A percentile compares a stretch with the other conserved stretches of the same genome.
Conservation (phyloP, 2,329 filamentous ascomycete genomes). For the Phaeoacremonium minimum region DNA sequence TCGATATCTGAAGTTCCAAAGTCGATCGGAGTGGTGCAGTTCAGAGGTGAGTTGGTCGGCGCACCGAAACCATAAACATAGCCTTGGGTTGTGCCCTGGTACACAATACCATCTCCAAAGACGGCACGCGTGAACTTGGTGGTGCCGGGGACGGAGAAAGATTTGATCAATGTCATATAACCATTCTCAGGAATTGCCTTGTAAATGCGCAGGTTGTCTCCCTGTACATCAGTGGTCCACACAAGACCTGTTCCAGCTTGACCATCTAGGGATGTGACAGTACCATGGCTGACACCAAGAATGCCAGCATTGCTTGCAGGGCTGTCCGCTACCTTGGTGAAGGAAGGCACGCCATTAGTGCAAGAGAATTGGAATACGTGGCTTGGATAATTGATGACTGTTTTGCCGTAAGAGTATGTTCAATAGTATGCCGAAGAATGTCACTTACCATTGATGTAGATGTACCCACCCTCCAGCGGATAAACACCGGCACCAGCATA, state of each 20-base stretch:
- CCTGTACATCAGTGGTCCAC: conserved; percentile 53
- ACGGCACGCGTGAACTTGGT: conserved; percentile 55
- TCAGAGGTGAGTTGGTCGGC: conserved; percentile 47
- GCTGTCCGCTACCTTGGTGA: conserved; percentile 48
- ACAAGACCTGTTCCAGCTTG: conserved; percentile 50
- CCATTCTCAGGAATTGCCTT: conserved; percentile 44
- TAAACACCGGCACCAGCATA: conserved; percentile 43
- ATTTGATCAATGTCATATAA: conserved; percentile 39
- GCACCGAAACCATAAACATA: conserved; percentile 52
- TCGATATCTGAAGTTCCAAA: conserved; percentile 42
- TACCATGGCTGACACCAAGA: conserved; percentile 53
- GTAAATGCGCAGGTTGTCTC: conserved; percentile 46
- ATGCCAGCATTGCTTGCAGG: conserved; percentile 44
- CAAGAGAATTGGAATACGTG: conserved; percentile 56
- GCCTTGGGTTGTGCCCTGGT: conserved; percentile 47
- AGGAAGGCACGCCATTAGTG: conserved; percentile 42
- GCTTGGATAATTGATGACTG: conserved; percentile 46
- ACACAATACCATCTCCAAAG: conserved; percentile 52
- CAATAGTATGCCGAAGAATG: too few species aligned
- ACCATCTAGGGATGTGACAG: conserved; percentile 49
- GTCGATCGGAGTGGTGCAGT: conserved; percentile 43
- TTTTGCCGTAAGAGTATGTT: too few species aligned
- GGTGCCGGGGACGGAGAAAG: conserved; percentile 45
- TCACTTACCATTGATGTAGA: conserved; percentile 35
- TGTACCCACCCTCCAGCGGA: conserved; percentile 40